These are phyloP conservation scores for Melampsora larici-populina DNA, from an alignment of 1,284 basidiomycete genomes.

Conservation along the genomic window DNA sequence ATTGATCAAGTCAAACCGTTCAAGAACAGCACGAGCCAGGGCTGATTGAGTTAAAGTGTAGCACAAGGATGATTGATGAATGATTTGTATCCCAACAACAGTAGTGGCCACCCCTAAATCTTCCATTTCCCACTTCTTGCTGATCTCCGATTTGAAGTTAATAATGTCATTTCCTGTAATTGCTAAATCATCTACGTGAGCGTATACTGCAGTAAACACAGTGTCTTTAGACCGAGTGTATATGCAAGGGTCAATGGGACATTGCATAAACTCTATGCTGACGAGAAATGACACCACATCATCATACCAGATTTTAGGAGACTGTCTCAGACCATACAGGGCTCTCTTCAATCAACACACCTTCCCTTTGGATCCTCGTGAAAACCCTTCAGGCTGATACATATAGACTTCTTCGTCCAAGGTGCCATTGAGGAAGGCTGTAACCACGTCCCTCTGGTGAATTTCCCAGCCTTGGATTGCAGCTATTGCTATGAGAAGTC, in stretches of 20 bases:
- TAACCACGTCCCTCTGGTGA: neutral
- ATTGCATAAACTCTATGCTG: neutral
- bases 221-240: too few species aligned
- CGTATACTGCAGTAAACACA: neutral
- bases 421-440: neutral
- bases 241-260: neutral
- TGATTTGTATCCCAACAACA: too few species aligned
- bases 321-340: neutral
- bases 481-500: neutral
- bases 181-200: too few species aligned
- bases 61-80: too few species aligned
- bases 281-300: neutral
- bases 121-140: too few species aligned
- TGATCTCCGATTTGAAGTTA: too few species aligned
- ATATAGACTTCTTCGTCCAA: neutral
- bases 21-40: too few species aligned
- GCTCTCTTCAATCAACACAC: neutral
- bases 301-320: neutral
- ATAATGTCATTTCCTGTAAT: too few species aligned
- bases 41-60: too few species aligned
- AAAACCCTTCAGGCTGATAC: too few species aligned
- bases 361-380: neutral
- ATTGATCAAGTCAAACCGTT: too few species aligned
- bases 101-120: too few species aligned
- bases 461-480: neutral